Evolutionary conservation across 805 yeast species (phyloP).

Genomic region (Scheffersomyces amazonensis): DNA sequence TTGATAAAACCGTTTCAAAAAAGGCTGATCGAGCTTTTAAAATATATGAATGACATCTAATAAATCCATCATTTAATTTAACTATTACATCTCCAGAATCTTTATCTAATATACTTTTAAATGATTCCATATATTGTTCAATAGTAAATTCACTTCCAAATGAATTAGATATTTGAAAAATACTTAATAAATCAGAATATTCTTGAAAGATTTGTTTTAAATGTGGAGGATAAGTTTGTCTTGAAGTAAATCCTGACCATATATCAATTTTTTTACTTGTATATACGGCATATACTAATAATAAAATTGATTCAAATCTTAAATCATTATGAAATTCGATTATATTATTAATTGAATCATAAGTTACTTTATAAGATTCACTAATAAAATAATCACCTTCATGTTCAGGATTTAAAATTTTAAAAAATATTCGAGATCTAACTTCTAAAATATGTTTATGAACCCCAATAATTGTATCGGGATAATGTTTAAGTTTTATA

Average conservation of each 20-base stretch:
- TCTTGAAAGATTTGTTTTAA: constrained; percentile 24
- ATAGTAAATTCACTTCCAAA: neutral
- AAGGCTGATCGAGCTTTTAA: constrained; percentile 57
- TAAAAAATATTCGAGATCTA: constrained; percentile 26
- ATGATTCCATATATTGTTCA: neutral
- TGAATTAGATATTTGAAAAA: neutral
- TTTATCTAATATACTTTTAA: constrained; percentile 10
- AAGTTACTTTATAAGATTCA: constrained; percentile 22
- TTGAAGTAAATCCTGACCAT: constrained; percentile 41
- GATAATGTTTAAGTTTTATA: constrained; percentile 20
- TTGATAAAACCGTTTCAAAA: constrained; percentile 57
- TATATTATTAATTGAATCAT: constrained; percentile 8
- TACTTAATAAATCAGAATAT: constrained; percentile 12
- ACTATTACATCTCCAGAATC: constrained; percentile 43
- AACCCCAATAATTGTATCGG: constrained; percentile 28
- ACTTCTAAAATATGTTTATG: constrained; percentile 29
- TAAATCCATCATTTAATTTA: constrained; percentile 44
- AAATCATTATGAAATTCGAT: constrained; percentile 20
- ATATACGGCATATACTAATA: constrained; percentile 45
- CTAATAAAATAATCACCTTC: constrained; percentile 19
- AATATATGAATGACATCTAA: constrained; percentile 48
- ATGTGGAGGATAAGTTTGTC: constrained; percentile 24
- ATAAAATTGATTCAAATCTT: constrained; percentile 36
- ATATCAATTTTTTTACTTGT: constrained; percentile 43
- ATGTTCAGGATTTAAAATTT: constrained; percentile 17